Evolutionary conservation across 2,329 filamentous ascomycete genomes (phyloP).

Genomic region (Aureobasidium sp.): DNA sequence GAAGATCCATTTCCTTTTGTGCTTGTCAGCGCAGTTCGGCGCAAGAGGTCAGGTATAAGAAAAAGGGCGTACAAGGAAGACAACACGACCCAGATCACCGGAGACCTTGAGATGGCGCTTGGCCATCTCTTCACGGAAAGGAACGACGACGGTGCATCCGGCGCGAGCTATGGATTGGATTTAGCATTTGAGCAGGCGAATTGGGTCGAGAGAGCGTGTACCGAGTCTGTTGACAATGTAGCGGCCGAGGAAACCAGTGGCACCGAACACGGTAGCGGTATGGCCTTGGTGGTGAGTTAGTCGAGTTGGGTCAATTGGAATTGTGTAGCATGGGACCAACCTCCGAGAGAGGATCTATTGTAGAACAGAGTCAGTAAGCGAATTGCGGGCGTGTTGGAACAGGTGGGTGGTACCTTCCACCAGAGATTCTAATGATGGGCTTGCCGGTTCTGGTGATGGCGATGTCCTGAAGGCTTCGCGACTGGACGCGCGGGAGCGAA

Average conservation of each 20-base stretch:
- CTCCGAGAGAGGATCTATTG: constrained; percentile 73
- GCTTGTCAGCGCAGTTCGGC: constrained; percentile 2
- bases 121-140: constrained; percentile 93
- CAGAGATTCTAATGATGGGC: constrained; percentile 80
- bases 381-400: background rate
- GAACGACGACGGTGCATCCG: constrained; percentile 90
- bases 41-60: background rate
- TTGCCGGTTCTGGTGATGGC: constrained; percentile 93
- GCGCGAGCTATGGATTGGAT: constrained; percentile 59
- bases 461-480: constrained; percentile 65
- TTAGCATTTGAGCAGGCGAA: background rate
- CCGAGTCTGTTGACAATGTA: constrained; percentile 97
- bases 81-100: constrained; percentile 85
- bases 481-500: constrained; percentile 25
- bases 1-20: constrained; percentile 79
- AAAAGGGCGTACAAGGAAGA: constrained; percentile 62
- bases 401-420: constrained; percentile 61
- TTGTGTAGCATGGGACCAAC: constrained; percentile 41
- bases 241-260: constrained; percentile 87
- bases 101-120: constrained; percentile 94
- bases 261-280: constrained; percentile 95
- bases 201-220: constrained; percentile 29
- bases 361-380: constrained; percentile 16
- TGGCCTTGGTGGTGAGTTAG: constrained; percentile 56
- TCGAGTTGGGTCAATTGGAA: constrained; percentile 17